Evolutionary conservation across 768 basidiomycete genomes (phyloP).

Genomic region (Auricularia cornea): DNA sequence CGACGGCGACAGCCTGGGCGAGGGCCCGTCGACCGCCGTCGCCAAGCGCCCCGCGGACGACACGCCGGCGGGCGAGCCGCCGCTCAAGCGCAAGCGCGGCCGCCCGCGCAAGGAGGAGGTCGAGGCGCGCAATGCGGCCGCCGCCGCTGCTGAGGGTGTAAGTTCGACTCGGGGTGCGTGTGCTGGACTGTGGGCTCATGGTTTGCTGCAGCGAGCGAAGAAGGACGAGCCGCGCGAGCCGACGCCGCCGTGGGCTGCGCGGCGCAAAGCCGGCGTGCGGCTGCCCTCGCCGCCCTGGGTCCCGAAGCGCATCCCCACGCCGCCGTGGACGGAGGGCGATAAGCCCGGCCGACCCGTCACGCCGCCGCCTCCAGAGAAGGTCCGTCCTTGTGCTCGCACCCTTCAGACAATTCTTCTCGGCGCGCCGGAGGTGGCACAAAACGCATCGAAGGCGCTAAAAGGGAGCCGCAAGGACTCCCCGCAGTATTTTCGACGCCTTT

Average conservation of each 20-base stretch:
- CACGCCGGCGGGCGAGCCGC: neutral
- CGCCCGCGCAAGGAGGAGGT: constrained; percentile 21
- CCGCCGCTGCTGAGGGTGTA: neutral
- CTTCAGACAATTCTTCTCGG: too few species aligned
- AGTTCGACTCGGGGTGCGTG: neutral
- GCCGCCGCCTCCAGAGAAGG: neutral
- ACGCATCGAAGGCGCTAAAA: too few species aligned
- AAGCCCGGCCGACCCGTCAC: neutral
- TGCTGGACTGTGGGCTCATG: neutral
- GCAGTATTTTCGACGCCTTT: too few species aligned
- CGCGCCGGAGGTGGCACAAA: too few species aligned
- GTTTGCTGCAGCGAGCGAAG: neutral
- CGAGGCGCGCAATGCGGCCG: neutral
- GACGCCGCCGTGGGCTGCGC: neutral
- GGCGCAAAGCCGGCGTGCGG: neutral
- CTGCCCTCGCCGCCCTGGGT: neutral
- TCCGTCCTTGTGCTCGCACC: too few species aligned
- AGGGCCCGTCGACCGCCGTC: neutral
- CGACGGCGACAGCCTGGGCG: neutral
- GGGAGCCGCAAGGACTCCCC: too few species aligned
- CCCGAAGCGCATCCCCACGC: neutral
- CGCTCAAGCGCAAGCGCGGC: constrained; percentile 22
- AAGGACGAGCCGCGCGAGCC: neutral
- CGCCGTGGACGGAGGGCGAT: neutral
- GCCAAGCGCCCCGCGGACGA: neutral